Evolutionary conservation across 2,329 filamentous ascomycete genomes (phyloP).

Genomic region (Parasarocladium wereldwijsianum): DNA sequence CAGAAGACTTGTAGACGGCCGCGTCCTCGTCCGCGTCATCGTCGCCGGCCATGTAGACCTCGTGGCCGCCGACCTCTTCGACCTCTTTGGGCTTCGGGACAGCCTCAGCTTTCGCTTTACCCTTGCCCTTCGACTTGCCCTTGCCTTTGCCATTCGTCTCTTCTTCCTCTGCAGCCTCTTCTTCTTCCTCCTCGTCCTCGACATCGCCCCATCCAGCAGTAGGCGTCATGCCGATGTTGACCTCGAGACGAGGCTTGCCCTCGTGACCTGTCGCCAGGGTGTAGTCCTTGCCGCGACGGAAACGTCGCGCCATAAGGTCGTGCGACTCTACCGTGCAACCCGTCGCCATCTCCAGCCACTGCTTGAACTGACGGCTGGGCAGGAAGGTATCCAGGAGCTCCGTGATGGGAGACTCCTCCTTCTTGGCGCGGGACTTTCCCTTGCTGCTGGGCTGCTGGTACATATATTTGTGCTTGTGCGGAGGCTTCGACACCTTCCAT

Average conservation of each 20-base stretch:
- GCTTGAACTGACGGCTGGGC: constrained; percentile 71
- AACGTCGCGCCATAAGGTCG: constrained; percentile 71
- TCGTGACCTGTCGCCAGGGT: constrained; percentile 80
- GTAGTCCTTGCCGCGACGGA: constrained; percentile 79
- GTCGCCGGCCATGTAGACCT: constrained; percentile 88
- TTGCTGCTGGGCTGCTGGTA: constrained; percentile 50
- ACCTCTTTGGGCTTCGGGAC: constrained; percentile 17
- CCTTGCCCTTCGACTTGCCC: constrained; percentile 10
- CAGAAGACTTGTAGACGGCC: constrained; percentile 69
- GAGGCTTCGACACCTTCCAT: constrained; percentile 72
- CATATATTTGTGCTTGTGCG: constrained; percentile 88
- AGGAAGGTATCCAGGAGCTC: constrained; percentile 73
- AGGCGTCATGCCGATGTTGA: constrained; percentile 78
- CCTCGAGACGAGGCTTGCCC: constrained; percentile 64
- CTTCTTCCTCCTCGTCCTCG: constrained; percentile 31
- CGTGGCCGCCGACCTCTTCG: constrained; percentile 58
- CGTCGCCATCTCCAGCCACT: constrained; percentile 79
- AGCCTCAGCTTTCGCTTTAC: constrained; percentile 15
- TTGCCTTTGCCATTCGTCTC: too few relatives aligned
- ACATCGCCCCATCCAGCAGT: constrained; percentile 72
- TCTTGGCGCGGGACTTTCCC: constrained; percentile 18
- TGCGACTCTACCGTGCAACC: constrained; percentile 57
- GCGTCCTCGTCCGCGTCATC: constrained; percentile 60
- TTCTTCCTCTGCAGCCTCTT: constrained; percentile 18
- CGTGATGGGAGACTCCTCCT: constrained; percentile 45